Evolutionary conservation across 345 rosid species (phyloP), one percentile per base, ranked within the genome.

Genomic region (Sisymbrium irio): DNA sequence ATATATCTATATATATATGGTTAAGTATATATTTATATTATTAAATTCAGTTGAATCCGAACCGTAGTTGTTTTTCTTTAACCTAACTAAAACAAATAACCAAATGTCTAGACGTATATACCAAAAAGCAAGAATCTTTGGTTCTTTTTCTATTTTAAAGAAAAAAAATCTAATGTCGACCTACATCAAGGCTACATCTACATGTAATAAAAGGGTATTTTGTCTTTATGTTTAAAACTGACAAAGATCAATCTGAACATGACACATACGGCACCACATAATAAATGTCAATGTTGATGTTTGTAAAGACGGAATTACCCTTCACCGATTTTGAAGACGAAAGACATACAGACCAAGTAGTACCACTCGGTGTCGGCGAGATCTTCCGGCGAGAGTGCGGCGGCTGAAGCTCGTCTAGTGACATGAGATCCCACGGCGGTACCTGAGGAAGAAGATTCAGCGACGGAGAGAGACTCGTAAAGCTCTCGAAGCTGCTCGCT

Each of bases 291-390:
- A 65, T 36, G 72, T 7, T 27, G 8, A 30, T 2, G 9, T 6
- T 7, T 0, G 1, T 22, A 49, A 47, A 77, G 76, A 69, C 62
- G 62, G 9, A 19, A 53, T 87, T 87, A 95, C 99, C 97, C 93
- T 83, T 95, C 88, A 69, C 88, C 94, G 54, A 78, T 80, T 80
- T 85, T 80, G 87, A 95, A 95, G 30, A 81, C 73, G 77, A 92
- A 95, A 41, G 99, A 92, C 99, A 95, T 92, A 83, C 97, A 95
- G 60, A 95, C 96, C 87, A 95, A 81, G 82, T 86, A 95, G 71
- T 92, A 95, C 99, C 99, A 95, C 78, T 95, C 99, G 0, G 97
- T 79, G 82, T 92, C 94, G 30, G 97, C 78, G 17, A 95, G 97
- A 83, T 95, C 99, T 81, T 90, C 97, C 4, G 97, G 97, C 14